Base-by-base conservation (phyloP, 2,329 filamentous ascomycete genomes). In the Colletotrichum cuscutae region DNA sequence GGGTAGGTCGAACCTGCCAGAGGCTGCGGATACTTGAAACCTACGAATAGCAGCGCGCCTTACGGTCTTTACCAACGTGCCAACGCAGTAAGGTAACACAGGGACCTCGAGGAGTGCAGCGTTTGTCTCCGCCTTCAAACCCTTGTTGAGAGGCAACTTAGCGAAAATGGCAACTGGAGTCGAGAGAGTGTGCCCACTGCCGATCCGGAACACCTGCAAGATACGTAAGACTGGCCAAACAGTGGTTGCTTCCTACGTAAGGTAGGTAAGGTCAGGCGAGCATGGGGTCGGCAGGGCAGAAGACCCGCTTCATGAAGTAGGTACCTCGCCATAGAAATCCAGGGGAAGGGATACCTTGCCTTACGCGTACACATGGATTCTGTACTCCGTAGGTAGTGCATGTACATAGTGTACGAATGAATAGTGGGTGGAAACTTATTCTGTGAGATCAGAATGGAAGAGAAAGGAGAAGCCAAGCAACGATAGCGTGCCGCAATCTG, bases 381-480 rank as follows among this genome's bases (percentile, higher is more conserved):
- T 35, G 32, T 12, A 35, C 8, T 35, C 32, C 32, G 32, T 42
- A 42, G 37, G 26, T 26, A 26, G 26, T 26, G 26, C 26, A 26
- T 26, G 26, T 42, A n/a, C n/a, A n/a, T n/a, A 42, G 37, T 42
- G 15, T 42, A 56, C 42, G 42, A 35, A 35, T 12, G 32, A 35
- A 19, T 15, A 13, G n/a, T 8, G 26, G 54, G 42, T 66, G 68
- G 68, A 71, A 26, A 62, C 22, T n/a, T 26, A 49, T 42, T 15
- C 30, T 62, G 28, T 46, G 26, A 12, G 59, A 49, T 22, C 46
- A 46, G 26, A 35, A 35, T 12, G 32, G 32, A 11, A 24, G 19
- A 52, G n/a, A 62, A 28, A 28, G 30, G 59, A 30, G 57, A 58
- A 62, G 64, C 64, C 64, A 71, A 62, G 69, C 58, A 62, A 62